phyloP scores from a whole-genome alignment of 1,139 yeast genomes.

The Hanseniaspora sp. region DNA sequence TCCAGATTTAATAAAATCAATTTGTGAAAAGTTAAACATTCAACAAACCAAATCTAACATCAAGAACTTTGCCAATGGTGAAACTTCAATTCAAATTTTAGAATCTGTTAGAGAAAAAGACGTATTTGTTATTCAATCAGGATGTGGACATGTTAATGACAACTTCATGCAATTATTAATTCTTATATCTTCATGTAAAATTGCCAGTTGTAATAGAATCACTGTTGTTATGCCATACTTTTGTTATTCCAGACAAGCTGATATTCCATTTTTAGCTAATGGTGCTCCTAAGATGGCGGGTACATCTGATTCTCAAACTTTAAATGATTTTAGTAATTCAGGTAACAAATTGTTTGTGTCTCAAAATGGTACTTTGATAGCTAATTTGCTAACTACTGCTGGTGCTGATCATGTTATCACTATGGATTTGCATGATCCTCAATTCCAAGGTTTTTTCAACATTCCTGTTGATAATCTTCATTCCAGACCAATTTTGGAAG shows the following conservation, averaged over 20 bases:
- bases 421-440: constrained; percentile 95
- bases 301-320: constrained; percentile 16
- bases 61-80: constrained; percentile 69
- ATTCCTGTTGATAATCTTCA: constrained; percentile 87
- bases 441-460: constrained; percentile 86
- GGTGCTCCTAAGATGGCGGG: constrained; percentile 48
- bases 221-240: constrained; percentile 92
- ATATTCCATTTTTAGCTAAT: constrained; percentile 67
- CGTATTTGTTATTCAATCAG: constrained; percentile 59
- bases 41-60: constrained; percentile 48
- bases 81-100: constrained; percentile 70
- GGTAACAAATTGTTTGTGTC: constrained; percentile 94
- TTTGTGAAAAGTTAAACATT: constrained; percentile 57
- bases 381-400: constrained; percentile 77
- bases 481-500: constrained; percentile 72
- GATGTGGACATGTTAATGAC: constrained; percentile 87
- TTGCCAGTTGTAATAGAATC: constrained; percentile 85
- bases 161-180: constrained; percentile 78
- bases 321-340: constrained; percentile 35
- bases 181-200: constrained; percentile 86
- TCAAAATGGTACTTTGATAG: constrained; percentile 86
- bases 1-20: constrained; percentile 47
- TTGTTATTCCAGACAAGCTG: constrained; percentile 95
- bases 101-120: constrained; percentile 90
- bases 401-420: constrained; percentile 96